Evolutionary conservation across 2,329 filamentous ascomycete species (phyloP).

Genomic region (Diaporthe ilicicola): DNA sequence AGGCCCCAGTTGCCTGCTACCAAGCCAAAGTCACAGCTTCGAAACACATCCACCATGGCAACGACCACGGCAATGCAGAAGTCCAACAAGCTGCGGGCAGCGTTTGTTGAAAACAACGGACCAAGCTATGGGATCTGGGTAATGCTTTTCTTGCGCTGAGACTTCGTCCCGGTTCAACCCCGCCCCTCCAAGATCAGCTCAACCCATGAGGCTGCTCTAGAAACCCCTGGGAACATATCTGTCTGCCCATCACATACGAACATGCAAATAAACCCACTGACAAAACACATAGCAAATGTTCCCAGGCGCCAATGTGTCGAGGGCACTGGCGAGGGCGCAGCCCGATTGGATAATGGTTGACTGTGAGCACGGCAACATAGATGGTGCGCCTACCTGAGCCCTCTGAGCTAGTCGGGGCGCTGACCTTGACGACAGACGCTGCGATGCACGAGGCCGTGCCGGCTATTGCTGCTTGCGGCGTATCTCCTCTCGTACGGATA

Average conservation of each 20-base stretch:
- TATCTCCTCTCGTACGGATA: constrained; percentile 65
- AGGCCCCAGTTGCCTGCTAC: not conserved
- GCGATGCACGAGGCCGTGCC: constrained; percentile 67
- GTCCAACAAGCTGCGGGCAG: constrained; percentile 58
- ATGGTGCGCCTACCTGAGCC: constrained; percentile 46
- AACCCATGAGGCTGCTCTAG: not conserved
- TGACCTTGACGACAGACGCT: constrained; percentile 48
- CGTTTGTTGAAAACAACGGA: constrained; percentile 55
- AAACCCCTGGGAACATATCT: too few species aligned
- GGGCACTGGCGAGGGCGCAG: constrained; percentile 67
- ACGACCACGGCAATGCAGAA: constrained; percentile 48
- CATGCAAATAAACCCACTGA: not conserved
- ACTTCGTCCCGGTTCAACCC: too few species aligned
- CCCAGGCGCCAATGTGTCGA: constrained; percentile 66
- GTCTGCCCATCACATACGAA: too few species aligned
- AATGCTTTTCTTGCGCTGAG: not conserved
- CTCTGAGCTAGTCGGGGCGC: not conserved
- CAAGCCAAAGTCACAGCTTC: not conserved
- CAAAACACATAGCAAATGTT: constrained; percentile 58
- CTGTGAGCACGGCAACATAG: constrained; percentile 65
- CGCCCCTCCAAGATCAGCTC: not conserved
- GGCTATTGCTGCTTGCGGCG: constrained; percentile 62
- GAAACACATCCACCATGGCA: constrained; percentile 25
- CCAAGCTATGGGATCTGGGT: constrained; percentile 65
- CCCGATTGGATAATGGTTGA: constrained; percentile 74